Conservation (phyloP, 305 asterid genomes). For the Plantago coronopus region DNA sequence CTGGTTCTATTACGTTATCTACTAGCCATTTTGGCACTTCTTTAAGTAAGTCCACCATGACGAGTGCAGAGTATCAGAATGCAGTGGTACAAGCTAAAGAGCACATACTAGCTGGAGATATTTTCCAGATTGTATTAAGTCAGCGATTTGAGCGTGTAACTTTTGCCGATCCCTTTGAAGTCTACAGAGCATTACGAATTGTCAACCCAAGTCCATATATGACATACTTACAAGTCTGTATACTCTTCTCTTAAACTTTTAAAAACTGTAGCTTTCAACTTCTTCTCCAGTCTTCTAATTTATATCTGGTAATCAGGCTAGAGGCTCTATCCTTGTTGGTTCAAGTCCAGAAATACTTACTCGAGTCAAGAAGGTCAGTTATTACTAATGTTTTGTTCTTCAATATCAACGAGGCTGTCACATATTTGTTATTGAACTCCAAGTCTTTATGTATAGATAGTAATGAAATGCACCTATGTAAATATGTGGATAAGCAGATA, state of each 20-base stretch:
- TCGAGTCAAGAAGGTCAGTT: slow-evolving; percentile 73
- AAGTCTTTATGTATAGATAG: too few relatives aligned
- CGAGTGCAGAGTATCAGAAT: slow-evolving; percentile 62
- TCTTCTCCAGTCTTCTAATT: slow-evolving; percentile 23
- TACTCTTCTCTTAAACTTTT: slow-evolving; percentile 23
- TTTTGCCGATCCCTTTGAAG: slow-evolving; percentile 43
- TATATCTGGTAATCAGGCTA: slow-evolving; percentile 54
- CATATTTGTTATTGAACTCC: too few relatives aligned
- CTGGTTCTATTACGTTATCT: slow-evolving; percentile 68
- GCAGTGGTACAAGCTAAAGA: slow-evolving; percentile 60
- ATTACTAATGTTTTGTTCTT: not conserved
- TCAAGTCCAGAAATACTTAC: slow-evolving; percentile 98
- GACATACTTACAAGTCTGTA: slow-evolving; percentile 82
- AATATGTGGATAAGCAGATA: not conserved
- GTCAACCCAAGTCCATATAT: slow-evolving; percentile 98
- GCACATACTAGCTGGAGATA: slow-evolving; percentile 12
- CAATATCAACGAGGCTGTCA: too few relatives aligned
- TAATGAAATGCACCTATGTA: not conserved
- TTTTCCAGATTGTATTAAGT: slow-evolving; percentile 16
- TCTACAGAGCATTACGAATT: slow-evolving; percentile 86
- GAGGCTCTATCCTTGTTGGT: slow-evolving; percentile 91
- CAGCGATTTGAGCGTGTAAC: slow-evolving; percentile 13
- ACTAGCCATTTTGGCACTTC: slow-evolving; percentile 75
- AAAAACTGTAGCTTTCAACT: slow-evolving; percentile 5
- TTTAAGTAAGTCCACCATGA: slow-evolving; percentile 63